Conservation (phyloP, 257 asterid species). For the Solanum medicagineum region DNA sequence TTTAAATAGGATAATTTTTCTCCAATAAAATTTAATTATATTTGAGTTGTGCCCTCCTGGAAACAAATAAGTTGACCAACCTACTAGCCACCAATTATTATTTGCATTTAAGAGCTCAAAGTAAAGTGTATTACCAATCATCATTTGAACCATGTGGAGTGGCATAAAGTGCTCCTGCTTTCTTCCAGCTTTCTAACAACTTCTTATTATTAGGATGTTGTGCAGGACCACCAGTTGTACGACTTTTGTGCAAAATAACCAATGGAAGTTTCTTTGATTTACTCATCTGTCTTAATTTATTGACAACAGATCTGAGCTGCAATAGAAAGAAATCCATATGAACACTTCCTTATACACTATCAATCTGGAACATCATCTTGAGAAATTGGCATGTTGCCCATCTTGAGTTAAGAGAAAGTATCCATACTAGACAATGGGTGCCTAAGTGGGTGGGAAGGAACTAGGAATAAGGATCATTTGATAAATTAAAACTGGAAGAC, state of each 20-base stretch:
- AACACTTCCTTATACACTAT: not conserved
- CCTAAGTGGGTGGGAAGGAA: not conserved
- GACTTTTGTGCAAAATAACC: conserved; percentile 63
- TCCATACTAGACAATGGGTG: not conserved
- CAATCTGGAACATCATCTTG: not conserved
- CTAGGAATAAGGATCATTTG: not conserved
- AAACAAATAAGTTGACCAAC: not conserved
- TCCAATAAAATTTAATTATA: not conserved
- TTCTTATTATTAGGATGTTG: conserved; percentile 58
- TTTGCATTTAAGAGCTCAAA: not conserved
- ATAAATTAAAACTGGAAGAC: not conserved
- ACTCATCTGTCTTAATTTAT: conserved; percentile 41
- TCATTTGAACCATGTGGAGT: conserved; percentile 92
- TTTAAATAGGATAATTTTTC: not conserved
- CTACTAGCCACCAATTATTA: not conserved
- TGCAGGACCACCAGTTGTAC: conserved; percentile 77
- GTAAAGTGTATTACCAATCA: conserved; percentile 54
- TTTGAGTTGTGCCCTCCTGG: not conserved
- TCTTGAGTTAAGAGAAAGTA: not conserved
- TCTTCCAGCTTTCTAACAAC: conserved; percentile 65
- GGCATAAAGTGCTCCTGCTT: conserved; percentile 55
- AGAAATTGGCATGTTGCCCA: not conserved
- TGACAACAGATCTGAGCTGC: conserved; percentile 55
- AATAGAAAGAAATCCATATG: conserved; percentile 1
- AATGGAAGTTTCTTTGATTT: conserved; percentile 76